Conservation (phyloP, 768 basidiomycete species). For the Antrodiella citrinella region DNA sequence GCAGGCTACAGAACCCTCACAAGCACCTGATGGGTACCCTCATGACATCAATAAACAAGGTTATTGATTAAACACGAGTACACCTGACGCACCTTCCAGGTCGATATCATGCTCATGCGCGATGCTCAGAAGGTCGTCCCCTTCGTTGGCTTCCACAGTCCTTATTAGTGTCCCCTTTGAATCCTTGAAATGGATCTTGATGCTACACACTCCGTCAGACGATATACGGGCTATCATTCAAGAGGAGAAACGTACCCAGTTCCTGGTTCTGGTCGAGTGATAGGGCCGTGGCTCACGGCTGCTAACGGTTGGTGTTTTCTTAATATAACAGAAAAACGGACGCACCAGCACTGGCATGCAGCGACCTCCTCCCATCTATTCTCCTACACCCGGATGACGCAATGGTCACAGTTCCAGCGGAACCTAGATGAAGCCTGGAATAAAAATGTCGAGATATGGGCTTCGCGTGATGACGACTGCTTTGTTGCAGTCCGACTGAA, state of each 20-base stretch:
- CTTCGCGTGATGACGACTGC: neutral
- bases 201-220: slow-evolving; percentile 34
- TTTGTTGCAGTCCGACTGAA: neutral
- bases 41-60: neutral
- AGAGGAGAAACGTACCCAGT: slow-evolving; percentile 45
- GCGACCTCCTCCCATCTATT: neutral
- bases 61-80: neutral
- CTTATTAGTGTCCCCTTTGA: slow-evolving; percentile 76
- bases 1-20: slow-evolving; percentile 94
- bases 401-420: neutral
- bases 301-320: neutral
- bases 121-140: slow-evolving; percentile 84
- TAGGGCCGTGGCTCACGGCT: slow-evolving; percentile 36
- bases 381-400: neutral
- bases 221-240: neutral
- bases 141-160: slow-evolving; percentile 88
- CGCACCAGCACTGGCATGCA: slow-evolving; percentile 7
- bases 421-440: neutral
- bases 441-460: neutral
- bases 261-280: slow-evolving; percentile 57
- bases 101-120: slow-evolving; percentile 96
- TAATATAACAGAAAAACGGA: neutral
- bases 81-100: slow-evolving; percentile 64
- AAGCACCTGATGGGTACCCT: slow-evolving; percentile 60
- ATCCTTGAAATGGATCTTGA: slow-evolving; percentile 87